Conservation (phyloP, 2,329 filamentous ascomycete genomes). For the Cercospora janseana region DNA sequence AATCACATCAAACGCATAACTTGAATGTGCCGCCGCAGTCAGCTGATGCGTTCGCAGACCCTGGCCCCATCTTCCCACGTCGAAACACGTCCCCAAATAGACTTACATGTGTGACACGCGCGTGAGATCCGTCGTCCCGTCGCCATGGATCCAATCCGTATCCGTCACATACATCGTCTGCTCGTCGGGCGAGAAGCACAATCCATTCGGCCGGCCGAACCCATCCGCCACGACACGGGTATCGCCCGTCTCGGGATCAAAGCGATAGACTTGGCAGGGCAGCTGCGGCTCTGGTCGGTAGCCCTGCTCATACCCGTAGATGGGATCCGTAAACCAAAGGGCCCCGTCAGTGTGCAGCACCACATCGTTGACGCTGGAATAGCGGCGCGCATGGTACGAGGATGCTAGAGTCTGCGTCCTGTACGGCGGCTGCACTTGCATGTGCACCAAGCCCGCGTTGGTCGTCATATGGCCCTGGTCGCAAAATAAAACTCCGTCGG, state of each 20-base stretch:
- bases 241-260: constrained; percentile 51
- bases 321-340: constrained; percentile 64
- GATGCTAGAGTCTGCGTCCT: constrained; percentile 48
- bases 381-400: constrained; percentile 60
- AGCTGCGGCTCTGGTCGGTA: constrained; percentile 56
- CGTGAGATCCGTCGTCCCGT: constrained; percentile 46
- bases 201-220: constrained; percentile 56
- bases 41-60: too few species aligned
- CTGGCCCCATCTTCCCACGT: constrained; percentile 5
- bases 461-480: constrained; percentile 32
- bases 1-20: constrained; percentile 36
- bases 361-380: constrained; percentile 61
- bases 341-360: constrained; percentile 54
- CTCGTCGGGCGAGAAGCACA: constrained; percentile 58
- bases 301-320: constrained; percentile 59
- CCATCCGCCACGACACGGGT: constrained; percentile 58
- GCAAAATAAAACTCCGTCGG: constrained; percentile 37
- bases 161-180: constrained; percentile 57
- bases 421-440: constrained; percentile 29
- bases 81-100: too few species aligned
- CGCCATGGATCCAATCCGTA: constrained; percentile 49
- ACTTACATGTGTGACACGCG: constrained; percentile 51
- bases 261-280: constrained; percentile 55
- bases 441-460: constrained; percentile 30
- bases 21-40: background rate